Conservation (phyloP, 495 filamentous ascomycete genomes). For the Tuber borchii region DNA sequence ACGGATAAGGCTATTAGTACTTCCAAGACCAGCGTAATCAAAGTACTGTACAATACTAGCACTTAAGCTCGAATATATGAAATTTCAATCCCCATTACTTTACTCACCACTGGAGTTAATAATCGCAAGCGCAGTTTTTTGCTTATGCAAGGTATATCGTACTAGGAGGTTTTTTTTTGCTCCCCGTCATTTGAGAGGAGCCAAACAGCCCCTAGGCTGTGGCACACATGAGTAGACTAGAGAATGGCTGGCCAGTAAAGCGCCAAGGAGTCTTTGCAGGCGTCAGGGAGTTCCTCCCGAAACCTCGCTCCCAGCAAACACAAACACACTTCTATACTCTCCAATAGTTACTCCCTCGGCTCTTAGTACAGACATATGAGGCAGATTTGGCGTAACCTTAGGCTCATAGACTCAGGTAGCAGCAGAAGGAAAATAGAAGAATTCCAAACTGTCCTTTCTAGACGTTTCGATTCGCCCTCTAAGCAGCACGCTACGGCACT, state of each 20-base stretch:
- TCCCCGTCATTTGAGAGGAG: background rate
- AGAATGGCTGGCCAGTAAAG: background rate
- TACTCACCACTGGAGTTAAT: background rate
- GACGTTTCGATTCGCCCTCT: background rate
- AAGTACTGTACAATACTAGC: background rate
- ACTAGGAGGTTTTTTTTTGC: background rate
- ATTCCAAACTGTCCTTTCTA: background rate
- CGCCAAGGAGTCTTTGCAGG: background rate
- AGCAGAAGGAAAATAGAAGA: background rate
- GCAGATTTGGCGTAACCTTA: background rate
- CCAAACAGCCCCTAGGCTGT: background rate
- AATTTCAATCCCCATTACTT: background rate
- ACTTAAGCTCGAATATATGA: background rate
- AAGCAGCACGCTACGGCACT: background rate
- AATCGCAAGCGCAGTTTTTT: background rate
- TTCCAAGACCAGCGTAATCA: background rate
- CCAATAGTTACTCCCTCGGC: background rate
- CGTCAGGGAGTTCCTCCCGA: background rate
- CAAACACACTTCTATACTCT: background rate
- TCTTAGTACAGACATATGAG: background rate
- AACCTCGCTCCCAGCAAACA: background rate
- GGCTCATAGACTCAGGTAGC: background rate
- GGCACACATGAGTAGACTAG: background rate
- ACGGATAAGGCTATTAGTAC: background rate
- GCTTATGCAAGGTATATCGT: background rate